Percentiles rank a stretch among this genome's conserved stretches.
Evolutionary conservation across 2,329 filamentous ascomycete species (phyloP).

Genomic region (Thermoascus crustaceus): DNA sequence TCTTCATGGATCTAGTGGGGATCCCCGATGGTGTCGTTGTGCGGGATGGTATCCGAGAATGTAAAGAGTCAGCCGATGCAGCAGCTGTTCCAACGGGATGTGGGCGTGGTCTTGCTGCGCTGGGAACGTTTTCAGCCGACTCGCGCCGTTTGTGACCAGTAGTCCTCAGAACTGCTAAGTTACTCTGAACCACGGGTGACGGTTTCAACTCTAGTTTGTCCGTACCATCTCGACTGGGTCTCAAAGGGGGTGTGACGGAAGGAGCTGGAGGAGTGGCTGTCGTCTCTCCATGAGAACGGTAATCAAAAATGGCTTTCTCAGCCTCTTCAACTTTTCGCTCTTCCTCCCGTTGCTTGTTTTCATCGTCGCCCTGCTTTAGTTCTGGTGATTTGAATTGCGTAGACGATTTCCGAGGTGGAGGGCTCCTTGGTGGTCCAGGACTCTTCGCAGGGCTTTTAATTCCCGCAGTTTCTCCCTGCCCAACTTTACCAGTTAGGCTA

Average conservation of each 20-base stretch:
- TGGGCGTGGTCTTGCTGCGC: constrained; percentile 21
- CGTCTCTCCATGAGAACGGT: constrained; percentile 7
- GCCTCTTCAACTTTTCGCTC: constrained; percentile 28
- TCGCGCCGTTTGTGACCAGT: constrained; percentile 43
- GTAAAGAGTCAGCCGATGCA: constrained; percentile 32
- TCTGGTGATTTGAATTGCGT: constrained; percentile 43
- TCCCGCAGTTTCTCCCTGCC: constrained; percentile 3
- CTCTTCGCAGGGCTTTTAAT: constrained; percentile 3
- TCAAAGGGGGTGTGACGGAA: constrained; percentile 38
- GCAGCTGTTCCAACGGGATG: constrained; percentile 24
- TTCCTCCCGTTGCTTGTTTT: constrained; percentile 16
- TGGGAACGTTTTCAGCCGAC: constrained; percentile 38
- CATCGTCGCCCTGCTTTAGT: constrained; percentile 29
- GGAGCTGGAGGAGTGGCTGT: constrained; percentile 20
- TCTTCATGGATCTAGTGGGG: constrained; percentile 28
- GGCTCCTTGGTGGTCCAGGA: constrained; percentile 45
- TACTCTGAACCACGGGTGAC: constrained; percentile 50
- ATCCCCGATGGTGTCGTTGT: constrained; percentile 23
- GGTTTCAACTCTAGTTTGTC: constrained; percentile 50
- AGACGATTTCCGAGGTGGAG: constrained; percentile 55
- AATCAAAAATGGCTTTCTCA: constrained; percentile 13
- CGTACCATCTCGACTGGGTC: constrained; percentile 63
- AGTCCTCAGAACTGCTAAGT: constrained; percentile 41
- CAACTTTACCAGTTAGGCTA: constrained; percentile 5
- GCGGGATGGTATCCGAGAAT: constrained; percentile 25